A percentile compares a stretch with the other conserved stretches of the same genome.
phyloP scores from a whole-genome alignment of 768 basidiomycete genomes.

The Leccinum rimulosum region DNA sequence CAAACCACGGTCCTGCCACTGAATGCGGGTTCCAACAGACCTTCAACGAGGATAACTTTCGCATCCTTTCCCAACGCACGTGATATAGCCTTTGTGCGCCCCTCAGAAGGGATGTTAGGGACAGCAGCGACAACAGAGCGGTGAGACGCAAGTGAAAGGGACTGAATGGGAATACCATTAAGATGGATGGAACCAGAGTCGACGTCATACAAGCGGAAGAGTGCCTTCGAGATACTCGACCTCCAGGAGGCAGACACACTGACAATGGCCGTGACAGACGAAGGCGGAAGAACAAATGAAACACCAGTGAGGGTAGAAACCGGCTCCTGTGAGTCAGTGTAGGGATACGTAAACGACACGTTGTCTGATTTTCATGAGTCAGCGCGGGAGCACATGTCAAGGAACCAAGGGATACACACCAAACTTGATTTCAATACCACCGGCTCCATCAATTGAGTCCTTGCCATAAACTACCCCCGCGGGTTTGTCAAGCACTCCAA shows the following conservation, averaged over 20 bases:
- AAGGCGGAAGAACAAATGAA: conserved; percentile 82
- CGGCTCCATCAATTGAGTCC: too few relatives aligned
- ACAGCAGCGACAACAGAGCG: conserved; percentile 86
- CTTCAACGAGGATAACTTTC: conserved; percentile 27
- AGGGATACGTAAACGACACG: conserved; percentile 77
- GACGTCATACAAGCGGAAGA: conserved; percentile 93
- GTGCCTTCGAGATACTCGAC: conserved; percentile 78
- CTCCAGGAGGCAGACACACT: conserved; percentile 60
- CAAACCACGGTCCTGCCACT: conserved; percentile 26
- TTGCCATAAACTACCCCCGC: too few relatives aligned
- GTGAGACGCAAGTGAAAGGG: conserved; percentile 79
- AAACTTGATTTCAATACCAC: too few relatives aligned
- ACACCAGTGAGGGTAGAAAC: conserved; percentile 33
- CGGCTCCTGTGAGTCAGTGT: conserved; percentile 51
- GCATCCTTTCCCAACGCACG: conserved; percentile 24
- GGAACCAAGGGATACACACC: too few relatives aligned
- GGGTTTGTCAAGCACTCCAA: too few relatives aligned
- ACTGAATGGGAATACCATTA: conserved; percentile 84
- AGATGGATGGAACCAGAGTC: conserved; percentile 76
- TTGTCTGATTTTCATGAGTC: conserved; percentile 39
- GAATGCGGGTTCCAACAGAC: conserved; percentile 20
- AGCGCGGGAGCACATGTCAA: too few relatives aligned
- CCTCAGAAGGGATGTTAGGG: conserved; percentile 63
- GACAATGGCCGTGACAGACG: conserved; percentile 86
- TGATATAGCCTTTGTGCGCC: conserved; percentile 23